phyloP scores from a whole-genome alignment of 768 basidiomycete genomes.

The Pisolithus tinctorius region DNA sequence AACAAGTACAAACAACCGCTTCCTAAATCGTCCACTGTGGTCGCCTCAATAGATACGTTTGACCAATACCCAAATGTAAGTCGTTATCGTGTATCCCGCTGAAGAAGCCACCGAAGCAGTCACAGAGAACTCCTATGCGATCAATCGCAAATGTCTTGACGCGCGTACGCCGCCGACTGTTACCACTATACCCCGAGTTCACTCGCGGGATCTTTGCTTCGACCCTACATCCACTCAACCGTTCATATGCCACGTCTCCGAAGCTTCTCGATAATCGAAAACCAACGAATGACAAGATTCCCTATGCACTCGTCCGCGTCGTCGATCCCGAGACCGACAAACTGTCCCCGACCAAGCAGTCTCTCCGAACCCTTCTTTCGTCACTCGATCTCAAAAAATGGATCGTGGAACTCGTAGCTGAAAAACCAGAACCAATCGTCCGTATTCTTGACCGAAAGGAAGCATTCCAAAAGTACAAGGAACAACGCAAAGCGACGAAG shows the following conservation, averaged over 20 bases:
- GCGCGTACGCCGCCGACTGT: slow-evolving; percentile 3
- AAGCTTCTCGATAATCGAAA: slow-evolving; percentile 7
- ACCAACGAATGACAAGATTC: slow-evolving; percentile 37
- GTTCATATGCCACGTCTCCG: not conserved
- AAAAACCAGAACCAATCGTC: slow-evolving; percentile 51
- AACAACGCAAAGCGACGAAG: slow-evolving; percentile 28
- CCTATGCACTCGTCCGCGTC: slow-evolving; percentile 35
- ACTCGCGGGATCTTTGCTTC: not conserved
- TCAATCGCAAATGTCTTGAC: slow-evolving; percentile 2
- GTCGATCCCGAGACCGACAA: slow-evolving; percentile 39
- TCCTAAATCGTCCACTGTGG: not conserved
- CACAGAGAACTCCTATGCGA: not conserved
- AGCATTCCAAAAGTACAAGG: slow-evolving; percentile 32
- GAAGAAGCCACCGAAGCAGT: not conserved
- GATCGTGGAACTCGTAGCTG: slow-evolving; percentile 50
- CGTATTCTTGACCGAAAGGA: slow-evolving; percentile 45
- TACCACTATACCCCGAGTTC: slow-evolving; percentile 1
- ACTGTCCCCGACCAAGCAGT: slow-evolving; percentile 27
- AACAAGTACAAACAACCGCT: slow-evolving; percentile 26
- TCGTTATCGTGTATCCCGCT: not conserved
- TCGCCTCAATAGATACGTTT: not conserved
- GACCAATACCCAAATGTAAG: not conserved
- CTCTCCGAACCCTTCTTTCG: slow-evolving; percentile 39
- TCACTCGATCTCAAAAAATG: slow-evolving; percentile 34
- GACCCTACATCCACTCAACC: not conserved